Evolutionary conservation across 78 protist genomes (phyloP).

Genomic region (Chrysochromulina tobinii): DNA sequence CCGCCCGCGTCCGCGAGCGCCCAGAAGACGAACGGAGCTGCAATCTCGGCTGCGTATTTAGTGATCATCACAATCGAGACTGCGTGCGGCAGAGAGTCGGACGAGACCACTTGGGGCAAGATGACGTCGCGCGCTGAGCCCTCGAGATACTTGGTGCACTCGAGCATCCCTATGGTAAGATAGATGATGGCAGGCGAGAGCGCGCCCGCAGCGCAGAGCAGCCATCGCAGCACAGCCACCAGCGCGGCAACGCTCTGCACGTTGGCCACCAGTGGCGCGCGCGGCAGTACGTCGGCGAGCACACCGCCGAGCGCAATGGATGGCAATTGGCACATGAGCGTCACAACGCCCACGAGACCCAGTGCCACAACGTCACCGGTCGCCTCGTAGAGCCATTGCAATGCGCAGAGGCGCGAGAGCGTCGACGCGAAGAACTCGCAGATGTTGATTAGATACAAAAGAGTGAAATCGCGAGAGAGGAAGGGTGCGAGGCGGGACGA

Average conservation of each 20-base stretch:
- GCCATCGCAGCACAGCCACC: neutral
- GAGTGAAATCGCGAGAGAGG: neutral
- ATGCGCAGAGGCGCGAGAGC: neutral
- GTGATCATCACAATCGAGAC: neutral
- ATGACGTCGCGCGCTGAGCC: neutral
- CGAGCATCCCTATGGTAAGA: neutral
- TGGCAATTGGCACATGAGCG: neutral
- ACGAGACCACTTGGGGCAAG: neutral
- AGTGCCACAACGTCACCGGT: neutral
- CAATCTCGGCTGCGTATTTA: neutral
- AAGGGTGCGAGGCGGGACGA: neutral
- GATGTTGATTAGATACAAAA: neutral
- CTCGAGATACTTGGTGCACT: neutral
- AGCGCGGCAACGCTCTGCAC: neutral
- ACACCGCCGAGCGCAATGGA: constrained; percentile 1
- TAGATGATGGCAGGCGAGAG: neutral
- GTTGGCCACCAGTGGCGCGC: neutral
- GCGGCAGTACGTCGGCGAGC: neutral
- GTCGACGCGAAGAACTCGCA: neutral
- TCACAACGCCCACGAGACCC: neutral
- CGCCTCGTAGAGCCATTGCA: constrained; percentile 17
- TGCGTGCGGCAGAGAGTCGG: neutral
- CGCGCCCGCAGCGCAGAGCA: neutral
- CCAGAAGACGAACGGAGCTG: neutral
- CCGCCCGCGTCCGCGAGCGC: neutral